Evolutionary conservation across 2,329 filamentous ascomycete genomes (phyloP).

Genomic region (Fusarium circinatum): DNA sequence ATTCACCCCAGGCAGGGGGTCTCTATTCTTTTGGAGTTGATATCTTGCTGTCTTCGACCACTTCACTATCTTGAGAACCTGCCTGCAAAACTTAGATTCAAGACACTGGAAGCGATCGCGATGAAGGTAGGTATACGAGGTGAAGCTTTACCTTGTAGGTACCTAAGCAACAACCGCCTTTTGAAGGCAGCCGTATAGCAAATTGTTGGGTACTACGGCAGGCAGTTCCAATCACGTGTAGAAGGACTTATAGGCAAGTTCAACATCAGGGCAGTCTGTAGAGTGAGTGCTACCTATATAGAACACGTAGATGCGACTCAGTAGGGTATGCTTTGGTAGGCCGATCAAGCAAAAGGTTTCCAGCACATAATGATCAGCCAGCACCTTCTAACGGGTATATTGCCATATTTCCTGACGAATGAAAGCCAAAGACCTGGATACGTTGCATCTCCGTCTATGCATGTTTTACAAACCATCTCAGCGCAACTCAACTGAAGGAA

Average conservation of each 20-base stretch:
- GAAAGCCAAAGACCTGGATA: neutral
- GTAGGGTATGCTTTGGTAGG: neutral
- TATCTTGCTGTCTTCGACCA: neutral
- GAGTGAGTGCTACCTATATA: neutral
- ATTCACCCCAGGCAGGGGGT: neutral
- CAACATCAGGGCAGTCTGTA: neutral
- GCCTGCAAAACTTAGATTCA: neutral
- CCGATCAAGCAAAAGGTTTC: neutral
- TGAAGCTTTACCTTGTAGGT: neutral
- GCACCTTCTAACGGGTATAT: slow-evolving; percentile 8
- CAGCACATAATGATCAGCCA: neutral
- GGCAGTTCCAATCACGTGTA: neutral
- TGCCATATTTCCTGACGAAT: slow-evolving; percentile 4
- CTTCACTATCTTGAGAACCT: neutral
- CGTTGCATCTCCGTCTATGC: neutral
- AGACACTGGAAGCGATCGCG: neutral
- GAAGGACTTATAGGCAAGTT: neutral
- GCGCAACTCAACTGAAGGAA: slow-evolving; percentile 73
- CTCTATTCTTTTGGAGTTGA: neutral
- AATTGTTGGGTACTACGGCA: neutral
- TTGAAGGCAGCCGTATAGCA: neutral
- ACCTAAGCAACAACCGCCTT: neutral
- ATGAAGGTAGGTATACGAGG: neutral
- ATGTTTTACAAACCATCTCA: slow-evolving; percentile 46
- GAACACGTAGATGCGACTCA: neutral